Percentiles rank a stretch among this genome's conserved stretches.
phyloP scores from a whole-genome alignment of 2,329 filamentous ascomycete species.

The Tolypocladium tropicale region DNA sequence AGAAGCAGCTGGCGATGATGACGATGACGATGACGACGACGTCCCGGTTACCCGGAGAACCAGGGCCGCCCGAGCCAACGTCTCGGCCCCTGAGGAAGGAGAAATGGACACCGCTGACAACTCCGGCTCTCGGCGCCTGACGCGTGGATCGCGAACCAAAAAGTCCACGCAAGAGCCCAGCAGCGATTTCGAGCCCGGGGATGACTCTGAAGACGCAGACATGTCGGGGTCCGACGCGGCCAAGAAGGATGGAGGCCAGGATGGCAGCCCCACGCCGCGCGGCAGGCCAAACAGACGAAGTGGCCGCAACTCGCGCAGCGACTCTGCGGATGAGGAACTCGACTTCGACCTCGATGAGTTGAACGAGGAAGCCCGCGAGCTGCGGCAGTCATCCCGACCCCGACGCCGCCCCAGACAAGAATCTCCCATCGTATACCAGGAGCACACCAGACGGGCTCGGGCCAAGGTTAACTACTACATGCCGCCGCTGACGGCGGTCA shows the following conservation, averaged over 20 bases:
- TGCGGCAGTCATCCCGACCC: slow-evolving; percentile 43
- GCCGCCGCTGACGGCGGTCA: slow-evolving; percentile 50
- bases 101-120: slow-evolving; percentile 18
- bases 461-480: slow-evolving; percentile 76
- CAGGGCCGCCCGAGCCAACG: slow-evolving; percentile 23
- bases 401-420: slow-evolving; percentile 39
- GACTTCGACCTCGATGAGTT: slow-evolving; percentile 54
- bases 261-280: slow-evolving; percentile 38
- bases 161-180: slow-evolving; percentile 42
- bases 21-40: slow-evolving; percentile 40
- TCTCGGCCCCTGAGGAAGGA: slow-evolving; percentile 18
- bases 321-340: slow-evolving; percentile 47
- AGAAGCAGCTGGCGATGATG: slow-evolving; percentile 32
- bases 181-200: slow-evolving; percentile 51
- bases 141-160: slow-evolving; percentile 31
- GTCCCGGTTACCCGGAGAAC: slow-evolving; percentile 37
- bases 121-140: slow-evolving; percentile 33
- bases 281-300: slow-evolving; percentile 31
- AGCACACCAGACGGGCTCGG: slow-evolving; percentile 41
- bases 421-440: slow-evolving; percentile 50
- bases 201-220: slow-evolving; percentile 47
- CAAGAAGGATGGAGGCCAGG: slow-evolving; percentile 31
- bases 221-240: slow-evolving; percentile 30
- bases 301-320: slow-evolving; percentile 37
- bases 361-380: slow-evolving; percentile 54